Evolutionary conservation across 2,329 filamentous ascomycete genomes (phyloP).

Genomic region (Aaosphaeria arxii): DNA sequence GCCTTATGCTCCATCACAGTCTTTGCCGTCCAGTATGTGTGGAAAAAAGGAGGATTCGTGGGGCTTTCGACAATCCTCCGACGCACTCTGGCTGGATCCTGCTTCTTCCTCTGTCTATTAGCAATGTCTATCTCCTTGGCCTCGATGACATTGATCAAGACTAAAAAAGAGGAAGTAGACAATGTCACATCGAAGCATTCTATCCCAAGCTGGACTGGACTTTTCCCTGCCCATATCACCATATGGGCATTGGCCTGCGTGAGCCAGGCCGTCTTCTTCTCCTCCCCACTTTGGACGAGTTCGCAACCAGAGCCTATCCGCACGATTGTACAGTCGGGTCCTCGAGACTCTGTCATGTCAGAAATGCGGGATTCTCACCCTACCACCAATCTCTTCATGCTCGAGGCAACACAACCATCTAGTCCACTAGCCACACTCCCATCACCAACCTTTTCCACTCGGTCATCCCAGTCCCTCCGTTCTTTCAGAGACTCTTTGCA

Average conservation of each 20-base stretch:
- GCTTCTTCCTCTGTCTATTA: constrained; percentile 18
- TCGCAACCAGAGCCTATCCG: constrained; percentile 9
- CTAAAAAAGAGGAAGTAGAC: constrained; percentile 16
- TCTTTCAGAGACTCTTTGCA: constrained; percentile 38
- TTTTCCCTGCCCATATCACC: constrained; percentile 35
- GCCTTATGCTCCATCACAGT: constrained; percentile 26
- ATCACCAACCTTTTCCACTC: constrained; percentile 33
- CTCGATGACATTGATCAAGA: constrained; percentile 24
- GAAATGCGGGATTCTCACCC: constrained; percentile 25
- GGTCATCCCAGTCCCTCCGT: constrained; percentile 33
- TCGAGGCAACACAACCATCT: constrained; percentile 19
- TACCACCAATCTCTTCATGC: constrained; percentile 20
- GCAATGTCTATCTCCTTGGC: constrained; percentile 26
- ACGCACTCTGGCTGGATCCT: constrained; percentile 15
- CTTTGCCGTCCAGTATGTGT: constrained; percentile 27
- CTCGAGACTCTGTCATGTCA: constrained; percentile 35
- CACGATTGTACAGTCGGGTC: constrained; percentile 17
- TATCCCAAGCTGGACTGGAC: constrained; percentile 17
- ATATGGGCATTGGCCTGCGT: constrained; percentile 31
- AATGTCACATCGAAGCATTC: constrained; percentile 9
- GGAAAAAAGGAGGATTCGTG: constrained; percentile 22
- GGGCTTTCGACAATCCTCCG: constrained; percentile 15
- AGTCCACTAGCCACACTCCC: constrained; percentile 28
- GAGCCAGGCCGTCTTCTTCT: constrained; percentile 27
- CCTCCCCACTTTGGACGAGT: constrained; percentile 22